Evolutionary conservation across 345 rosid species (phyloP).

Genomic region (Nasturtium officinale): DNA sequence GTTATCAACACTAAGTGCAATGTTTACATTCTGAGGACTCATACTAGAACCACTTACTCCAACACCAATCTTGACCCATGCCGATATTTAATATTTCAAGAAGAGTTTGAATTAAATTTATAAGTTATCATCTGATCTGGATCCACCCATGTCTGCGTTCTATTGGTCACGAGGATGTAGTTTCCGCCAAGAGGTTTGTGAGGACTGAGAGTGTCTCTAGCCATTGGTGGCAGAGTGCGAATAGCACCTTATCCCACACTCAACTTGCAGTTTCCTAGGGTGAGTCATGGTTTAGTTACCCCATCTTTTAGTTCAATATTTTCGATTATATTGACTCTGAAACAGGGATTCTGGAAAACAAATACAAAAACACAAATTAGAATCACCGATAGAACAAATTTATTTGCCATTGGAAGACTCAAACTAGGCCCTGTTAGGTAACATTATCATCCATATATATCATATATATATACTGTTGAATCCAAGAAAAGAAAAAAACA

Average conservation of each 20-base stretch:
- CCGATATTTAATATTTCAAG: slow-evolving; percentile 84
- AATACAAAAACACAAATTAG: slow-evolving; percentile 10
- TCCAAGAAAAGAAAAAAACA: too few species aligned
- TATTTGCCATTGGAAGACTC: too few species aligned
- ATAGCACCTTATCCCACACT: slow-evolving; percentile 67
- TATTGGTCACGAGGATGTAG: slow-evolving; percentile 67
- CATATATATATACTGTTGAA: too few species aligned
- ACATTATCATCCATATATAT: too few species aligned
- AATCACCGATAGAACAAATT: background rate
- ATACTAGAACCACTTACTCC: slow-evolving; percentile 45
- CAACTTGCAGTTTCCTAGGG: slow-evolving; percentile 74
- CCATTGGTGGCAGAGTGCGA: slow-evolving; percentile 74
- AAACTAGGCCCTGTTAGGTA: too few species aligned
- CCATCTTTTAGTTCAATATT: slow-evolving; percentile 63
- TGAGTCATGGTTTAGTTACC: slow-evolving; percentile 65
- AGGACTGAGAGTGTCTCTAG: slow-evolving; percentile 73
- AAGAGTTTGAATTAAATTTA: slow-evolving; percentile 65
- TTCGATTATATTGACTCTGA: slow-evolving; percentile 66
- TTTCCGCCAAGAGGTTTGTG: slow-evolving; percentile 66
- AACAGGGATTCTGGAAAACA: slow-evolving; percentile 57
- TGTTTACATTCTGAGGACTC: slow-evolving; percentile 67
- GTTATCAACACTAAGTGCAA: slow-evolving; percentile 74
- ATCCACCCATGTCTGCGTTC: slow-evolving; percentile 93
- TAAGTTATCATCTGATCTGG: slow-evolving; percentile 92
- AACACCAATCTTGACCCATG: slow-evolving; percentile 79